Base-by-base conservation (phyloP, 495 filamentous ascomycete genomes). In the Durotheca rogersii region DNA sequence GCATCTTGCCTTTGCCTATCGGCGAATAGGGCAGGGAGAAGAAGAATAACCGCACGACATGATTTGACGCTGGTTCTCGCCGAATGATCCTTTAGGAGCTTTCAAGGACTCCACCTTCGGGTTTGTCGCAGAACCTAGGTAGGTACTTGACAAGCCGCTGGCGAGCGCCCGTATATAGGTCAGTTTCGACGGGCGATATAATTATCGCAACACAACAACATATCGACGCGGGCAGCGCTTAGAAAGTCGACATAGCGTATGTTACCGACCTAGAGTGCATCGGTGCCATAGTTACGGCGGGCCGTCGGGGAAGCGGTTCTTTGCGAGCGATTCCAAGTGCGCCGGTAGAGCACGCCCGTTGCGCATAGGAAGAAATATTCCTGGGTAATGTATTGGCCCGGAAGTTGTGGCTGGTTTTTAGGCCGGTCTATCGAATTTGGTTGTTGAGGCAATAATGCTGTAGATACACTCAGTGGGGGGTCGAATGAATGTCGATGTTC, bases 101-200 rank as follows among this genome's bases (percentile, higher is more conserved):
- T 41, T 45, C 17, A 17, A 32, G 18, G 23, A 53, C 56, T 59
- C 56, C 56, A 53, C 56, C 46, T 20, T 50, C 35, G 34, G 50
- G 45, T 33, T 45, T 41, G 29, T 53, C 49, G 50, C 49, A 53
- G 44, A 43, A 46, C 53, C 18, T n/a, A 18, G 17, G n/a, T n/a
- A n/a, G n/a, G n/a, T n/a, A n/a, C n/a, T 42, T 15, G 7, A 45
- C 31, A 36, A 37, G 18, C 14, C 21, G 35, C 14, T 41, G 30
- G 23, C 25, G 34, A 41, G 47, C 20, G 34, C 7, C 19, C 23
- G 23, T 27, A 27, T 27, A 27, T 18, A 15, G 18, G 19, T 42
- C 10, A 32, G 43, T 12, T 12, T n/a, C 27, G 7, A 41, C 6
- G 27, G 14, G 38, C 17, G n/a, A 4, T 31, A 11, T 17, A 37